phyloP scores from a whole-genome alignment of 352 stramenopile genomes.

The Globisporangium barbulae region DNA sequence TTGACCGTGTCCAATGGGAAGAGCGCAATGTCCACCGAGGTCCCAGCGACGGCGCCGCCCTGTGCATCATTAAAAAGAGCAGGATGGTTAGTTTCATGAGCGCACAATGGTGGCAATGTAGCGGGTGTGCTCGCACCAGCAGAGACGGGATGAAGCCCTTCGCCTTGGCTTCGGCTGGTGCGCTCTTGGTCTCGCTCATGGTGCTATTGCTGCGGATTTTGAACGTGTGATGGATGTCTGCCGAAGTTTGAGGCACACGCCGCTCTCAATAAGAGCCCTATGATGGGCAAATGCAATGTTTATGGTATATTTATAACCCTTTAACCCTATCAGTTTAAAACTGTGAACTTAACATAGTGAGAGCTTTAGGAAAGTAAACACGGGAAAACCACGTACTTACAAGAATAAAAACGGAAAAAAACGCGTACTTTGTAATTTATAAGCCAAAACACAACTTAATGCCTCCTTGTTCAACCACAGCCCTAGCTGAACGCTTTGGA shows the following conservation, averaged over 20 bases:
- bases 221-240: constrained; percentile 3
- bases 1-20: constrained; percentile 99
- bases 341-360: too few species aligned
- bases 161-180: constrained; percentile 28
- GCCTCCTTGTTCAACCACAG: too few species aligned
- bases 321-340: too few species aligned
- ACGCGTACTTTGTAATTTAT: too few species aligned
- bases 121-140: constrained; percentile 28
- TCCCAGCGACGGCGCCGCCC: constrained; percentile 94
- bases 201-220: constrained; percentile 1
- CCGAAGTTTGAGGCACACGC: constrained; percentile 7
- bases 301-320: too few species aligned
- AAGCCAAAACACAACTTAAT: too few species aligned
- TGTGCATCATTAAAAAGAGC: constrained; percentile 18
- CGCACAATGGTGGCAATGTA: background rate
- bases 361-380: too few species aligned
- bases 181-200: constrained; percentile 15
- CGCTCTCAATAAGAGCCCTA: background rate
- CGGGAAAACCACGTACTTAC: too few species aligned
- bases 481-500: too few species aligned
- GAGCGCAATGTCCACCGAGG: constrained; percentile 96
- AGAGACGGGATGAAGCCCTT: constrained; percentile 69
- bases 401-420: too few species aligned
- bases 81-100: background rate
- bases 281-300: background rate